Evolutionary conservation across 257 asterid species (phyloP), one percentile per base, ranked within the genome.

Genomic region (Euphrasia confusa): DNA sequence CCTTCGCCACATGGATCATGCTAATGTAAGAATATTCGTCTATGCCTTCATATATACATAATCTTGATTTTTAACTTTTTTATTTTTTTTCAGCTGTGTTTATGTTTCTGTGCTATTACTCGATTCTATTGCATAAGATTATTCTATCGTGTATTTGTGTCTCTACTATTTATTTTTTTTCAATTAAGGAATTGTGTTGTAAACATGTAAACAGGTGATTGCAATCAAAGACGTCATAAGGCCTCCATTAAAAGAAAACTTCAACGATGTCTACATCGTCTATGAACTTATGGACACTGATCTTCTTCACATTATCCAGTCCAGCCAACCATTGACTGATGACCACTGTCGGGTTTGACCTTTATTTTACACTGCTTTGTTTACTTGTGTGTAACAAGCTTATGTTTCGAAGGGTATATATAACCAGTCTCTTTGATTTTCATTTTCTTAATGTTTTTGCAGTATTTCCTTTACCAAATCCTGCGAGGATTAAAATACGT

Each of bases 271-370:
- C 66, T 93, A 93, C 83, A 93, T 83, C 58, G 94, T 93, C 24
- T 85, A 74, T 75, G 99, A 93, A 67, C 85, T 93, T 44, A 93
- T 93, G 99, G 97, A 93, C 81, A 93, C 96, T 39, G 97, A 93
- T 82, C 97, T 93, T 74, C 96, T 87, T 75, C 97, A 89, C 80
- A 93, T 93, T 69, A 87, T 87, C 70, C 87, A 93, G 69, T 89
- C 97, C 75, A 87, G 67, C 81, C 97, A 93, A 68, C 65, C 67
- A 39, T 68, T 89, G 77, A 78, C 94, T 35, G 97, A 93, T 70
- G 97, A 93, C 75, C 99, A 89, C 61, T 89, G 95, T 80, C 97
- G 97, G 96, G 99, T 93, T 68, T 32, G 98, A 47, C 77, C 75
- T 76, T 50, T 26, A 59, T 72, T 73, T 72, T 77, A 71, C 50